Conservation (phyloP, 2,329 filamentous ascomycete genomes). For the Trichoderma afroharzianum region DNA sequence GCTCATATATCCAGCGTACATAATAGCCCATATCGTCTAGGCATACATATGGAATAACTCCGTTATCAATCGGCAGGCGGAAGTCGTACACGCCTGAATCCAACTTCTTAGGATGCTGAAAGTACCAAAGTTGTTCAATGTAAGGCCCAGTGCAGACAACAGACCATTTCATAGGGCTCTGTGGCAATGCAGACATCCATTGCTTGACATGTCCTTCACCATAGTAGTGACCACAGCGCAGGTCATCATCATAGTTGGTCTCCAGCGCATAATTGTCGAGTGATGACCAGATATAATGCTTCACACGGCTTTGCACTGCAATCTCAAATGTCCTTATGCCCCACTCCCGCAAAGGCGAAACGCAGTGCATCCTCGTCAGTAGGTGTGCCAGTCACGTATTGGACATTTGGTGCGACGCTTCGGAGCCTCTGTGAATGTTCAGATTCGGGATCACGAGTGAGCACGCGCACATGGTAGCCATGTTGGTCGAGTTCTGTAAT, state of each 20-base stretch:
- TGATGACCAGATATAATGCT: background rate
- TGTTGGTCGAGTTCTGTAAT: background rate
- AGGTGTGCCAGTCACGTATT: background rate
- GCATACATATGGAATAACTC: background rate
- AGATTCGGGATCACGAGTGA: background rate
- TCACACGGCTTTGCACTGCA: background rate
- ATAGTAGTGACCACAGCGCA: background rate
- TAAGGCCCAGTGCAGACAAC: background rate
- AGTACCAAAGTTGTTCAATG: background rate
- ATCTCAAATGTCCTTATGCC: background rate
- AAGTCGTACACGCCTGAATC: background rate
- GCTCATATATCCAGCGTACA: background rate
- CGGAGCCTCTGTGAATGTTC: background rate
- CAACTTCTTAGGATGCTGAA: background rate
- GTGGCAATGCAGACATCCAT: background rate
- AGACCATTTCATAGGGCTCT: background rate
- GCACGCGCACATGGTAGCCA: background rate
- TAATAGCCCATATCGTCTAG: background rate
- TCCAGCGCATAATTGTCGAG: background rate
- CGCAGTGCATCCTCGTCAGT: background rate
- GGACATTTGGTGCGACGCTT: background rate
- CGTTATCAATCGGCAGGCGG: background rate
- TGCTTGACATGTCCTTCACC: background rate
- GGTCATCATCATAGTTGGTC: background rate
- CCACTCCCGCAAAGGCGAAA: background rate